Evolutionary conservation across 768 basidiomycete genomes (phyloP).

Genomic region (Mrakia blollopis): DNA sequence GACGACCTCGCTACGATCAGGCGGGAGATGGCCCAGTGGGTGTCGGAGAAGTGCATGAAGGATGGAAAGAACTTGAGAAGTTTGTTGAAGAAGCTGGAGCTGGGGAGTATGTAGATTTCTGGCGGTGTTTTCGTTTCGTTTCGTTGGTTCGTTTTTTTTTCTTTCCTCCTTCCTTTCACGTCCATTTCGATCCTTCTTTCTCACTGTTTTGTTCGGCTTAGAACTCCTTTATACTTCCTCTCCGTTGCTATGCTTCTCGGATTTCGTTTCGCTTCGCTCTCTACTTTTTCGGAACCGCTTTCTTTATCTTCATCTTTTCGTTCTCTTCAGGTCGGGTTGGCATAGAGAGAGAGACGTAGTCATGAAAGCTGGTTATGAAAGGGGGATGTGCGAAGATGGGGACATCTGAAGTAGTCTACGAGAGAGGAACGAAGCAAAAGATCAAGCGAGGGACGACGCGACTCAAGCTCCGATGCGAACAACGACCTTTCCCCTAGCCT

Average conservation of each 20-base stretch:
- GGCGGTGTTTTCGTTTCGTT: neutral
- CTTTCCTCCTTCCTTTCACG: neutral
- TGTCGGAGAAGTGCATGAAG: slow-evolving; percentile 80
- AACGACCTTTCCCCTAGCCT: slow-evolving; percentile 26
- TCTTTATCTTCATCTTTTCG: no score
- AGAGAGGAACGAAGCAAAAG: neutral
- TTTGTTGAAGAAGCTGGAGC: slow-evolving; percentile 46
- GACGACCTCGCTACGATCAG: slow-evolving; percentile 63
- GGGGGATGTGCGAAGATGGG: no score
- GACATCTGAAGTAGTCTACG: no score
- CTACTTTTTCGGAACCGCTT: neutral
- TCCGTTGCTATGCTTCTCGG: no score
- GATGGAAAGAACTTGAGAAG: slow-evolving; percentile 45
- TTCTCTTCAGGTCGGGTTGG: no score
- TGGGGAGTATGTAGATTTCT: slow-evolving; percentile 3
- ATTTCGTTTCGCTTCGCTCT: neutral
- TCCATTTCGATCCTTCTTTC: no score
- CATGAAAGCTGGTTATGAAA: no score
- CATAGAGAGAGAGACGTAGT: no score
- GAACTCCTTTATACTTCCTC: no score
- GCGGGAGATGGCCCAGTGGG: slow-evolving; percentile 78
- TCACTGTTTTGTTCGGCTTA: no score
- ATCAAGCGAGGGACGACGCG: no score
- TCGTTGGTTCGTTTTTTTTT: neutral
- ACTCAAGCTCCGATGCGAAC: slow-evolving; percentile 9